Base-by-base conservation (phyloP, 2,329 filamentous ascomycete genomes). In the Curvularia eragrostidis region DNA sequence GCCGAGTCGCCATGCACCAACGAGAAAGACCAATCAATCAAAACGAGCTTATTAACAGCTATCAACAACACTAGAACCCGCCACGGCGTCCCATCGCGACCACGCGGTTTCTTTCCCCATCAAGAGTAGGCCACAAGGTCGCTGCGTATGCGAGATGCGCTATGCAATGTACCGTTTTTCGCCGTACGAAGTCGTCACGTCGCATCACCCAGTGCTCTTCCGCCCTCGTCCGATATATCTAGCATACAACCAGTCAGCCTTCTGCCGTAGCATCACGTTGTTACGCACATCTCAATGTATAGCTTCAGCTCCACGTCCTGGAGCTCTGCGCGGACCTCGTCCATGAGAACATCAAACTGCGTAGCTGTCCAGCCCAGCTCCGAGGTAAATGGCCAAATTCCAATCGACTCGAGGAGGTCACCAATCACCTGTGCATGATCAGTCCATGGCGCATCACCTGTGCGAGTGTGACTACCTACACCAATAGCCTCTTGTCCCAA, bases 251-350 rank as follows among this genome's bases (percentile, higher is more conserved):
- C 55, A 70, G 59, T 47, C n/a, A 38, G 19, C 9, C 38, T 30
- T 42, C 12, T 46, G 24, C 15, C 34, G 6, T 12, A 36, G 9
- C 32, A 24, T 9, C 32, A 26, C 28, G 10, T 28, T 12, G 3
- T 15, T 24, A 66, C 74, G 71, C 59, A 77, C 75, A 78, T 61
- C 2, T 73, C 70, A 13, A 78, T 69, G 53, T 78, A 78, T 3
- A 77, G 59, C 48, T 73, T 75, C 54, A 77, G 36, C 8, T 61
- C 70, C 12, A 61, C 44, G 49, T 75, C 66, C 38, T 57, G 63
- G 3, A 75, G 56, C 60, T 78, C 75, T 3, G 28, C 42, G 21
- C 71, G 68, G 23, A 74, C 70, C 13, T 65, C 67, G 13, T 54
- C 49, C 15, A 71, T 75, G 38, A 78, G 65, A 18, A 62, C 54